Conservation (phyloP, 164 flowering plant genomes). For the Platanus orientalis region DNA sequence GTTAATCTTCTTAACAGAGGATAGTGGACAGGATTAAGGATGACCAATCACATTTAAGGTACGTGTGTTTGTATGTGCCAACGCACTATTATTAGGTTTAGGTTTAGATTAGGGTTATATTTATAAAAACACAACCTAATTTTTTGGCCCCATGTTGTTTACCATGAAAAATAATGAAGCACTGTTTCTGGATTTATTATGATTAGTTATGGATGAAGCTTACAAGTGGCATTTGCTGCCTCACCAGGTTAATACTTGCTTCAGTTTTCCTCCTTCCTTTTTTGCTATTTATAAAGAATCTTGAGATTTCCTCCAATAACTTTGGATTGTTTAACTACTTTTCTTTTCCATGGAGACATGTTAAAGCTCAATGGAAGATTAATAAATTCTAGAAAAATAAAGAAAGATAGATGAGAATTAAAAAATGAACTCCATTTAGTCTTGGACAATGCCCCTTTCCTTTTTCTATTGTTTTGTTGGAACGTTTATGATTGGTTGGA, state of each 20-base stretch:
- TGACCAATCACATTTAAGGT: neutral
- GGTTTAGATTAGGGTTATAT: neutral
- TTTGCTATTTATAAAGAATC: constrained; percentile 7
- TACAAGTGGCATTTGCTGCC: no score
- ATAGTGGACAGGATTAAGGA: neutral
- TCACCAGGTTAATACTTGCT: no score
- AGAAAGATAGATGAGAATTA: neutral
- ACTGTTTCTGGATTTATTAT: neutral
- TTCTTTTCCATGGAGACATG: neutral
- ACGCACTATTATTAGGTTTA: neutral
- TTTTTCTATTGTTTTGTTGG: neutral
- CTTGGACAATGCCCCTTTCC: constrained; percentile 6
- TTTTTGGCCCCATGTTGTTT: neutral
- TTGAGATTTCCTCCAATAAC: constrained; percentile 8
- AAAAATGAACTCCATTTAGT: constrained; percentile 10
- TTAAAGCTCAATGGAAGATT: neutral
- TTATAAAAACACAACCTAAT: no score
- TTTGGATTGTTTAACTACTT: constrained; percentile 3
- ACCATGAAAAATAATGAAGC: neutral
- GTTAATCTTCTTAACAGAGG: neutral
- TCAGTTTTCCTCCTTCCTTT: no score
- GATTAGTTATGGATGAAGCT: no score
- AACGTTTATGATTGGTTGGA: constrained; percentile 22
- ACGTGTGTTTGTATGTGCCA: neutral
- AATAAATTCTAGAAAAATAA: no score